These are phyloP conservation scores for Tricholoma sp. DNA, from an alignment of 768 basidiomycete genomes.

Conservation along the genomic window DNA sequence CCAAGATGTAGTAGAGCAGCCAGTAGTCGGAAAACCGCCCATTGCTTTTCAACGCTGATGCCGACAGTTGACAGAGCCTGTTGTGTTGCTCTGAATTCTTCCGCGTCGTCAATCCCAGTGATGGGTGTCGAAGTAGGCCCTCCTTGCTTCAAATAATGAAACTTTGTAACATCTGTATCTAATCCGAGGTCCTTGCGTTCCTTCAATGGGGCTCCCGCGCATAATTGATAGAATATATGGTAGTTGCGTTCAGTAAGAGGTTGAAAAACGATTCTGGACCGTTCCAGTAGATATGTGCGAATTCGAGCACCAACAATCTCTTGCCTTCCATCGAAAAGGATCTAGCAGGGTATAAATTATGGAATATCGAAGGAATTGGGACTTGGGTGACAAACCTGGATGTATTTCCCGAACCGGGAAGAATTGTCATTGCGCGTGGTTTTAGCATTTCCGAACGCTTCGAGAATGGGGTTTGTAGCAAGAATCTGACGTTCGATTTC, in stretches of 20 bases:
- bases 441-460: conserved; percentile 99
- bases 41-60: conserved; percentile 95
- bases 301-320: conserved; percentile 99
- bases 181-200: conserved; percentile 94
- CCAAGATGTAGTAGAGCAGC: conserved; percentile 96
- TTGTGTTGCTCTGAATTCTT: conserved; percentile 92
- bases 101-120: conserved; percentile 88
- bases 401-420: conserved; percentile 98
- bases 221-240: conserved; percentile 99
- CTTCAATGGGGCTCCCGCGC: conserved; percentile 91
- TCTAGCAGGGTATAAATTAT: conserved; percentile 43
- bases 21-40: conserved; percentile 94
- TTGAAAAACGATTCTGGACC: conserved; percentile 96
- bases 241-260: conserved; percentile 97
- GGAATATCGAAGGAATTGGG: conserved; percentile 1
- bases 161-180: conserved; percentile 79
- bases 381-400: conserved; percentile 64
- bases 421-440: conserved; percentile 99
- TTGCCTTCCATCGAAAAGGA: conserved; percentile 92
- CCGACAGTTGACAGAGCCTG: conserved; percentile 95
- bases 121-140: conserved; percentile 86
- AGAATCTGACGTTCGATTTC: conserved; percentile 97
- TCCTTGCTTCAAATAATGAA: conserved; percentile 91
- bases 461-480: conserved; percentile 98
- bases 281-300: conserved; percentile 95